These are phyloP conservation scores for Aureobasidium sp. DNA, from an alignment of 2,329 filamentous ascomycete species.

Conservation along the genomic window DNA sequence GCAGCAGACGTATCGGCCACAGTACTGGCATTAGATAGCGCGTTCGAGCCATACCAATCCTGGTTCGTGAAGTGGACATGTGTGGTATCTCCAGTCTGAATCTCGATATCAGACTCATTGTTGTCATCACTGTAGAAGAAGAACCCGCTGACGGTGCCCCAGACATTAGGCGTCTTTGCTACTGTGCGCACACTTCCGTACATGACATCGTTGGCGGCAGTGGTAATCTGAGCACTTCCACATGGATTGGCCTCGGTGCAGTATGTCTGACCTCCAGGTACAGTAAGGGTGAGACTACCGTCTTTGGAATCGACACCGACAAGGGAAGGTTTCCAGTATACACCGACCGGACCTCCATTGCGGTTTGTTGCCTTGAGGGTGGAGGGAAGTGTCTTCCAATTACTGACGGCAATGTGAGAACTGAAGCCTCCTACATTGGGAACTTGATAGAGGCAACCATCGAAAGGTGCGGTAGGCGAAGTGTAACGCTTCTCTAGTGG, in stretches of 20 bases:
- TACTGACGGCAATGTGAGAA: not conserved
- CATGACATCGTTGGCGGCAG: constrained; percentile 49
- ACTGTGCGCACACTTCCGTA: constrained; percentile 63
- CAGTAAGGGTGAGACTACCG: constrained; percentile 2
- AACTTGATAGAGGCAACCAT: constrained; percentile 1
- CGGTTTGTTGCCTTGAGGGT: constrained; percentile 3
- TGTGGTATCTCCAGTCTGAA: constrained; percentile 13
- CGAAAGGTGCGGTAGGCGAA: not conserved
- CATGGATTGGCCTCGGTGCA: constrained; percentile 5
- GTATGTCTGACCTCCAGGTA: not conserved
- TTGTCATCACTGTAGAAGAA: constrained; percentile 78
- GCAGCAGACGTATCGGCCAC: constrained; percentile 53
- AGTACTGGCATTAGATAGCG: constrained; percentile 54
- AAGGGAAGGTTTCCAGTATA: not conserved
- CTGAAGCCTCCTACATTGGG: constrained; percentile 2
- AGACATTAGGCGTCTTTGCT: constrained; percentile 54
- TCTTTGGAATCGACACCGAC: not conserved
- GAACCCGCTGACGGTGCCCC: constrained; percentile 68
- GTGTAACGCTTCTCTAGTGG: not conserved
- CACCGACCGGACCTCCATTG: not conserved
- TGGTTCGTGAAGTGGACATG: constrained; percentile 47
- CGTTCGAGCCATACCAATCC: constrained; percentile 56
- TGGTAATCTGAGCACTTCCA: constrained; percentile 54
- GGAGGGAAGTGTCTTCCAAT: not conserved
- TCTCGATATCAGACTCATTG: constrained; percentile 72